Evolutionary conservation across 345 rosid species (phyloP).

Genomic region (Salix udensis): DNA sequence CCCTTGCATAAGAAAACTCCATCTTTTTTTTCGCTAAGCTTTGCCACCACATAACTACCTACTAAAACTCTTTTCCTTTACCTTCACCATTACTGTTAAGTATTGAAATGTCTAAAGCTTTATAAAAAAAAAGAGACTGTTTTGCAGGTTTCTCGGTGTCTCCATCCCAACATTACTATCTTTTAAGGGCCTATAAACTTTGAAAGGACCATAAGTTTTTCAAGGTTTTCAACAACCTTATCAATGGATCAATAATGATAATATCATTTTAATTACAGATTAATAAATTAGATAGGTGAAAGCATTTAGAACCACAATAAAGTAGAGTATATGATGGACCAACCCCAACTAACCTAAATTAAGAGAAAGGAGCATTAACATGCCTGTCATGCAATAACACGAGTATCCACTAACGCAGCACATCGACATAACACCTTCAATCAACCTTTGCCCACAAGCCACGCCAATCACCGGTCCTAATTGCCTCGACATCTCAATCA

Average conservation of each 20-base stretch:
- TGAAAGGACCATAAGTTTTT: no score
- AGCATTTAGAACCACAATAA: neutral
- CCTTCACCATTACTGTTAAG: no score
- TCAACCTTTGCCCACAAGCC: conserved; percentile 7
- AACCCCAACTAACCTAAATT: conserved; percentile 11
- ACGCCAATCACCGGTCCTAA: conserved; percentile 8
- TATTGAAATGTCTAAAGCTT: no score
- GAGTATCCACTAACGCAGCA: neutral
- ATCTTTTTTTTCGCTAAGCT: no score
- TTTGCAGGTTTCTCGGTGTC: no score
- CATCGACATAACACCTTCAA: conserved; percentile 8
- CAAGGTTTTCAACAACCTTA: no score
- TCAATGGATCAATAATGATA: neutral
- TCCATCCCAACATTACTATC: no score
- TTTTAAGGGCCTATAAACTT: no score
- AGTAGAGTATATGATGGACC: conserved; percentile 11
- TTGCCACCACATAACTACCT: no score
- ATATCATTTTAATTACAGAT: neutral
- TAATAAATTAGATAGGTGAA: neutral
- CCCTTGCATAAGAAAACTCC: no score
- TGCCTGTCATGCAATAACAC: neutral
- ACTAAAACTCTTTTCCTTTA: no score
- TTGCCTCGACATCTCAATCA: neutral
- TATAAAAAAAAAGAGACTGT: no score
- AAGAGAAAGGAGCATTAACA: neutral